Percentiles rank a stretch among this genome's conserved stretches.
Evolutionary conservation across 179 eudicot species (phyloP).

Genomic region (Beta macrorhiza): DNA sequence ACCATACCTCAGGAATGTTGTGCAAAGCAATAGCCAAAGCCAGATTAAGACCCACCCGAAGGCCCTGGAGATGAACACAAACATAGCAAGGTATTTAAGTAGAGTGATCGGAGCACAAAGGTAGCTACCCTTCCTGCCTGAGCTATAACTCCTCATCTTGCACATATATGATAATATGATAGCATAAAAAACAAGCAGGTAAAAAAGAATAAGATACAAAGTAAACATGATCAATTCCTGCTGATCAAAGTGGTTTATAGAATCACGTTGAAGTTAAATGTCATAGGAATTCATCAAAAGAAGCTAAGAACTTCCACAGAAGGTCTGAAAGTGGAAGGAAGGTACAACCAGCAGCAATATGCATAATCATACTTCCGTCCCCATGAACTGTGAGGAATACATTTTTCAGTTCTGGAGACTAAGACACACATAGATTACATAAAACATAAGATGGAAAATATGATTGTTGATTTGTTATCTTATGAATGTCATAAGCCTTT

Average conservation of each 20-base stretch:
- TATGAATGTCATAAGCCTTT: too few species aligned
- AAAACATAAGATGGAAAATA: too few species aligned
- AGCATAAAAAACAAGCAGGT: slow-evolving; percentile 1
- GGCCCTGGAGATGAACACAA: slow-evolving; percentile 52
- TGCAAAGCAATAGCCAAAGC: slow-evolving; percentile 95
- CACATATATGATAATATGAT: not conserved
- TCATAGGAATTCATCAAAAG: not conserved
- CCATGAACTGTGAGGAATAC: too few species aligned
- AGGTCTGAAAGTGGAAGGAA: too few species aligned
- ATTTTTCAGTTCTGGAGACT: too few species aligned
- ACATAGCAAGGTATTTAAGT: slow-evolving; percentile 10
- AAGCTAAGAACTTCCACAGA: too few species aligned
- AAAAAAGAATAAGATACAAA: slow-evolving; percentile 8
- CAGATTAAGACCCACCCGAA: slow-evolving; percentile 90
- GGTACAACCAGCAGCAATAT: too few species aligned
- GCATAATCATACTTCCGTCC: too few species aligned
- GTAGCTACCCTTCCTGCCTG: not conserved
- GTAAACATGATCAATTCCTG: not conserved
- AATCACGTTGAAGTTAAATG: not conserved
- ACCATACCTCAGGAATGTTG: slow-evolving; percentile 88
- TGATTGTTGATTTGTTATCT: too few species aligned
- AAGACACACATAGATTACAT: too few species aligned
- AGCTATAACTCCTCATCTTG: not conserved
- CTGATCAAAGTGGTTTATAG: not conserved
- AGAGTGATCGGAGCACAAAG: not conserved